Percentiles rank a stretch among this genome's conserved stretches.
Conservation (phyloP, 257 asterid genomes). For the Forsythia viridissima region DNA sequence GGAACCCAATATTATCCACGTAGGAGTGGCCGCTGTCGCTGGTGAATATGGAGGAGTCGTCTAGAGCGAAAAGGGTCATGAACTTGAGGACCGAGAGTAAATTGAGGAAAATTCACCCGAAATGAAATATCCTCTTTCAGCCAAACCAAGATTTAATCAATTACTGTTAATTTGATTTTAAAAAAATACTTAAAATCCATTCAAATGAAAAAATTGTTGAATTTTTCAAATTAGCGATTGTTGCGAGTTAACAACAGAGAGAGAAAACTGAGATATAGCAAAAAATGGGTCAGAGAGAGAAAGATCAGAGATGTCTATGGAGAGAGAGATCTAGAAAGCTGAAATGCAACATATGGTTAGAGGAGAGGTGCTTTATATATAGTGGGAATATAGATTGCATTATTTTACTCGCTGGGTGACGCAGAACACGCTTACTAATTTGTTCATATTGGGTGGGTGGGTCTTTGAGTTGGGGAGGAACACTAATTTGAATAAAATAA, state of each 20-base stretch:
- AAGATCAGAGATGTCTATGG: not conserved
- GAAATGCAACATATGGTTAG: slow-evolving; percentile 6
- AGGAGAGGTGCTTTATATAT: not conserved
- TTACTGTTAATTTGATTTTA: not conserved
- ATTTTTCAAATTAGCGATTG: not conserved
- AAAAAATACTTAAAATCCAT: not conserved
- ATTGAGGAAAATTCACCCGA: not conserved
- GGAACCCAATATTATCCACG: slow-evolving; percentile 57
- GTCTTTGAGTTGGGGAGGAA: too few species aligned
- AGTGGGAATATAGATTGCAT: not conserved
- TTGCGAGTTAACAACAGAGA: not conserved
- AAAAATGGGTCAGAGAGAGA: not conserved
- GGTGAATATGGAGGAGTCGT: too few species aligned
- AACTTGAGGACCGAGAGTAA: slow-evolving; percentile 44
- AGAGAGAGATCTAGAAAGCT: not conserved
- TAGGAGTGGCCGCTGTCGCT: slow-evolving; percentile 57
- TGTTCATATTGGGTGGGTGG: too few species aligned
- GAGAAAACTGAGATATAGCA: not conserved
- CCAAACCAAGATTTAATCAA: not conserved
- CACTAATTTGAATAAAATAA: too few species aligned
- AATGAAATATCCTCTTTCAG: slow-evolving; percentile 12
- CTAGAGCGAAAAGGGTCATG: slow-evolving; percentile 78
- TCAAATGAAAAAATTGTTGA: not conserved
- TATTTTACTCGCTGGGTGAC: slow-evolving; percentile 21
- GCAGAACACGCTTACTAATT: slow-evolving; percentile 2